Percentiles rank a stretch among this genome's conserved stretches.
These are phyloP conservation scores for Phytophthora quininea DNA, from an alignment of 352 stramenopile genomes.

Conservation along the genomic window DNA sequence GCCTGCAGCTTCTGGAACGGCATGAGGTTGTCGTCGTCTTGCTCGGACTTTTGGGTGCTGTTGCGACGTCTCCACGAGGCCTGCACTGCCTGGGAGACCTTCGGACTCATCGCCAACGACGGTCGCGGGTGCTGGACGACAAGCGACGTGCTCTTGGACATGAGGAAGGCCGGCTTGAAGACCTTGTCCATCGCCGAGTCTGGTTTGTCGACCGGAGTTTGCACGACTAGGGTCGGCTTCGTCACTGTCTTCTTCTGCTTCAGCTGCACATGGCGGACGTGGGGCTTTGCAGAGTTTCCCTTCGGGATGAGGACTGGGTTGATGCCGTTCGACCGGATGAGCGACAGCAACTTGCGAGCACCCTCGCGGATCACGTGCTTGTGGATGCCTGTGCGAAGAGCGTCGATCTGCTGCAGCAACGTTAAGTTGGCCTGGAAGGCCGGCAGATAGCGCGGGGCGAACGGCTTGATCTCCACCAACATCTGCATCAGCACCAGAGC, in stretches of 20 bases:
- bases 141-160: conserved; percentile 24
- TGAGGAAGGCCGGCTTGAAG: conserved; percentile 25
- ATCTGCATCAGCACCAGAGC: conserved; percentile 59
- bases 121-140: conserved; percentile 4
- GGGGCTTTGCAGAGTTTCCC: conserved; percentile 33
- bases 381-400: conserved; percentile 37
- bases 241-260: conserved; percentile 22
- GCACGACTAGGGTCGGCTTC: conserved; percentile 1
- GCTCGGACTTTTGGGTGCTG: conserved; percentile 20
- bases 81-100: conserved; percentile 42
- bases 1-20: conserved; percentile 34
- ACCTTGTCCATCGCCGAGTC: conserved; percentile 27
- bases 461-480: conserved; percentile 53
- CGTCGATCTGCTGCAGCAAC: conserved; percentile 43
- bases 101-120: conserved; percentile 40
- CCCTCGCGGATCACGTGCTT: conserved; percentile 56
- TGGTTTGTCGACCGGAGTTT: conserved; percentile 8
- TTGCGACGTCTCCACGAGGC: conserved; percentile 51
- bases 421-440: conserved; percentile 28
- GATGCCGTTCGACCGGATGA: conserved; percentile 56
- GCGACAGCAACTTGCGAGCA: conserved; percentile 57
- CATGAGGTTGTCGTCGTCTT: conserved; percentile 37
- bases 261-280: conserved; percentile 33
- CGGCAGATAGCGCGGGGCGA: conserved; percentile 38
- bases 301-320: conserved; percentile 47